Evolutionary conservation across 2,329 filamentous ascomycete species (phyloP), one percentile per base, ranked within the genome.

Genomic region (Cladosporium halotolerans): DNA sequence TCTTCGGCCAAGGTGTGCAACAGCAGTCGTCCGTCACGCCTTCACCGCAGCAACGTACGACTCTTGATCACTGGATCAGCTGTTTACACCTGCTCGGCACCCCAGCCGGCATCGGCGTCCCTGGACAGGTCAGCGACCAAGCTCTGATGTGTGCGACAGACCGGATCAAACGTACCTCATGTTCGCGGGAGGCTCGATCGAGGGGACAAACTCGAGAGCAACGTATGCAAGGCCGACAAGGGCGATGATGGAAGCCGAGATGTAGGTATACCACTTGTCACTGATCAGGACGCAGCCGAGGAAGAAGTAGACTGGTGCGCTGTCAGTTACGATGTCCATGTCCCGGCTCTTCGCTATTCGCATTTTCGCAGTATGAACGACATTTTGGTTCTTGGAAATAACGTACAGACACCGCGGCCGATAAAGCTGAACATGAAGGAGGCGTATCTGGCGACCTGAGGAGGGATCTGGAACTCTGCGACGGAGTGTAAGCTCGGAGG

Each of bases 351-450:
- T 23, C n/a, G n/a, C 14, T 13, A 28, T 6, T 41, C 9, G 10
- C 34, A 9, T 49, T 66, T 49, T 43, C 28, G 18, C 18, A 5
- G 10, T 18, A 4, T 9, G 0, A 3, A 23, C 9, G 36, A 13
- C 13, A 39, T 14, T 39, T 14, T 4, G n/a, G 40, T 4, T 13
- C 2, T 18, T 18, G 7, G 23, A 11, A 13, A 11, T 6, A 36
- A 13, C 89, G 75, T 83, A 96, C 91, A 97, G 70, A 89, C 79
- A 73, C 93, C 93, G 68, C 93, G 90, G 57, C 93, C 93, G 63
- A 97, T 76, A 79, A 99, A 97, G 54, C 89, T 95, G 79, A 97
- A 97, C 73, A 97, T 85, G 79, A 99, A 99, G 9, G 89, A 95
- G 52, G 90, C 92, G 77, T 97, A 96, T 74, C 89, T 86, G 55